Conservation (phyloP, 768 basidiomycete genomes). For the Suillus americanus region DNA sequence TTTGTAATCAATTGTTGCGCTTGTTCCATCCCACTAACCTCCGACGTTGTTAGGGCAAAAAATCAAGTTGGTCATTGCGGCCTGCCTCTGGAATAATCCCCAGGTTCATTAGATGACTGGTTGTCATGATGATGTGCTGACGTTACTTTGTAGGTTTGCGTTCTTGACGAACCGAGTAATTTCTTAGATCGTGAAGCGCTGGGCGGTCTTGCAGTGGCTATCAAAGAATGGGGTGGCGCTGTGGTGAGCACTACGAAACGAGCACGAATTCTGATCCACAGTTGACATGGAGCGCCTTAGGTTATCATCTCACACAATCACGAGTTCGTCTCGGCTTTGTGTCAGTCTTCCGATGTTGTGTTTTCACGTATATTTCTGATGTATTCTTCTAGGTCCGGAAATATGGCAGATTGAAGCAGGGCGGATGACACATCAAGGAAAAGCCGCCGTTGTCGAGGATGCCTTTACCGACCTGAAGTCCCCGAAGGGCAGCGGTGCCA, state of each 20-base stretch:
- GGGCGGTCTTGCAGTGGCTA: constrained; percentile 92
- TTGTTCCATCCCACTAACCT: background rate
- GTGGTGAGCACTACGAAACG: constrained; percentile 51
- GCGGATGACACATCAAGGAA: constrained; percentile 84
- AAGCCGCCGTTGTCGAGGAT: constrained; percentile 82
- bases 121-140: constrained; percentile 7
- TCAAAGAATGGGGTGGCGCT: constrained; percentile 92
- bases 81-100: constrained; percentile 95
- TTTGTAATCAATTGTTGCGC: constrained; percentile 28
- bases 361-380: constrained; percentile 15
- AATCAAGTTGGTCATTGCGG: constrained; percentile 94
- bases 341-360: constrained; percentile 43
- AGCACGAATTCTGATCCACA: constrained; percentile 14
- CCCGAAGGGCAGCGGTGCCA: constrained; percentile 66
- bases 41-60: constrained; percentile 67
- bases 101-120: constrained; percentile 50
- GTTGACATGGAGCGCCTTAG: constrained; percentile 35
- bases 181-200: constrained; percentile 96
- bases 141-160: constrained; percentile 50
- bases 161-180: constrained; percentile 92
- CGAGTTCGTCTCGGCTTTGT: constrained; percentile 82
- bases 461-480: constrained; percentile 70
- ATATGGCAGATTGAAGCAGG: constrained; percentile 94
- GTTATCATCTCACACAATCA: constrained; percentile 96
- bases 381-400: constrained; percentile 63